Percentiles rank a stretch among this genome's conserved stretches.
Conservation (phyloP, 2,329 filamentous ascomycete species). For the Cladosporium sp. region DNA sequence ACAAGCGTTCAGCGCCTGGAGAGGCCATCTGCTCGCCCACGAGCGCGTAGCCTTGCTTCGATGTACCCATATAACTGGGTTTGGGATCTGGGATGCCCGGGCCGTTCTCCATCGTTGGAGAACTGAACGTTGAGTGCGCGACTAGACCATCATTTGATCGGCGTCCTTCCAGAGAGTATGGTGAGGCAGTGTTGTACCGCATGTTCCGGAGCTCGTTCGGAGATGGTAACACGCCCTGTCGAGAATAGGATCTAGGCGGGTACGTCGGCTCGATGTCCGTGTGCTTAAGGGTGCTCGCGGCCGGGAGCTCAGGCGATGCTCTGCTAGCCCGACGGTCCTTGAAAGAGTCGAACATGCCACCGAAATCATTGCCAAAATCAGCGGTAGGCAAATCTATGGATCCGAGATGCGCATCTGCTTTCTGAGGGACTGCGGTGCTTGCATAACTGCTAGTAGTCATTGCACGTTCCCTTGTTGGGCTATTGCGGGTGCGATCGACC, state of each 20-base stretch:
- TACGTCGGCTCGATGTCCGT: slow-evolving; percentile 31
- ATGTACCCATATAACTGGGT: slow-evolving; percentile 26
- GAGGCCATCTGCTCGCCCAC: slow-evolving; percentile 27
- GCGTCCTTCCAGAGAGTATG: slow-evolving; percentile 29
- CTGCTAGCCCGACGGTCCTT: slow-evolving; percentile 3
- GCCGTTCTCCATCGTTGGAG: slow-evolving; percentile 23
- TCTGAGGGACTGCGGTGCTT: slow-evolving; percentile 34
- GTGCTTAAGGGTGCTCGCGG: slow-evolving; percentile 15
- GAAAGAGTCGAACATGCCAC: slow-evolving; percentile 31
- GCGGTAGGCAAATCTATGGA: slow-evolving; percentile 25
- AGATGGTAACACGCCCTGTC: slow-evolving; percentile 26
- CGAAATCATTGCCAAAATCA: slow-evolving; percentile 32
- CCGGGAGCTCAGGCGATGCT: slow-evolving; percentile 4
- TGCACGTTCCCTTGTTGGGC: slow-evolving; percentile 37
- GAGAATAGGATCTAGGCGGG: slow-evolving; percentile 30
- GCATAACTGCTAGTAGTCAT: slow-evolving; percentile 37
- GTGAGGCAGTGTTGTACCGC: slow-evolving; percentile 25
- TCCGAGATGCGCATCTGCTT: slow-evolving; percentile 16
- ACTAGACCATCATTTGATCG: slow-evolving; percentile 30
- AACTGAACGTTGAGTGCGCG: slow-evolving; percentile 25
- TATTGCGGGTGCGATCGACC: neutral
- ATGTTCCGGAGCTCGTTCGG: slow-evolving; percentile 17
- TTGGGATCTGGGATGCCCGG: slow-evolving; percentile 19
- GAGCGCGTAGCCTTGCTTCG: slow-evolving; percentile 27
- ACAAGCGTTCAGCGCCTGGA: slow-evolving; percentile 23